These are phyloP conservation scores for Nemophila menziesii DNA, from an alignment of 257 asterid species.

Conservation along the genomic window DNA sequence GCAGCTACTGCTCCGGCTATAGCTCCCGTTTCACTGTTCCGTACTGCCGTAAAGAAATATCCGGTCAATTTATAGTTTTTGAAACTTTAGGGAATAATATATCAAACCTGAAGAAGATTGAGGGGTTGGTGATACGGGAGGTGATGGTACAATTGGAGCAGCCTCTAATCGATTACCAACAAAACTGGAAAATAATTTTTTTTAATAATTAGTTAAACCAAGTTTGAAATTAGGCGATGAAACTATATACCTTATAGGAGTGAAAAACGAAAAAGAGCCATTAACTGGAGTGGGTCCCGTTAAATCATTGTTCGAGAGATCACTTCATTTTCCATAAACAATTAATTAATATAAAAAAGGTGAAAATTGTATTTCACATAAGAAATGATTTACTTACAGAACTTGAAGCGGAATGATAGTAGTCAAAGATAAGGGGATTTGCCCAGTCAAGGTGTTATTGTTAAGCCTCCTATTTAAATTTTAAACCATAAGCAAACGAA, in stretches of 20 bases:
- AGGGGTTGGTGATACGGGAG: conserved; percentile 42
- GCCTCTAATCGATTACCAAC: conserved; percentile 31
- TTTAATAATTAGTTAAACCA: conserved; percentile 11
- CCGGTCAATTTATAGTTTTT: no score
- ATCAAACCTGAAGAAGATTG: conserved; percentile 39
- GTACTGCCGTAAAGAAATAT: conserved; percentile 47
- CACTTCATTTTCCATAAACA: conserved; percentile 38
- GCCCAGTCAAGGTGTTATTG: conserved; percentile 67
- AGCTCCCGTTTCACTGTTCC: conserved; percentile 68
- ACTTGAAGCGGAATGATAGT: conserved; percentile 64
- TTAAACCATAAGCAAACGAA: conserved; percentile 13
- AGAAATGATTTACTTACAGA: conserved; percentile 44
- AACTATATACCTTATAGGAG: conserved; percentile 73
- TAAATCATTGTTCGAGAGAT: conserved; percentile 66
- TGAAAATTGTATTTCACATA: conserved; percentile 7
- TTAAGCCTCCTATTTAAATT: conserved; percentile 70
- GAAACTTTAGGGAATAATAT: conserved; percentile 2
- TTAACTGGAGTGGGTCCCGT: conserved; percentile 56
- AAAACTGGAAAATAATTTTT: conserved; percentile 46
- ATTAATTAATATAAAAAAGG: conserved; percentile 1
- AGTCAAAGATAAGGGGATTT: conserved; percentile 60
- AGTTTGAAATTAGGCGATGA: background rate
- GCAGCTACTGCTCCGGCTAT: conserved; percentile 93
- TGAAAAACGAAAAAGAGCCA: conserved; percentile 85
- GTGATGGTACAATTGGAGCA: conserved; percentile 66